These are phyloP conservation scores for Pichia californica DNA, from an alignment of 805 yeast genomes.

Conservation along the genomic window DNA sequence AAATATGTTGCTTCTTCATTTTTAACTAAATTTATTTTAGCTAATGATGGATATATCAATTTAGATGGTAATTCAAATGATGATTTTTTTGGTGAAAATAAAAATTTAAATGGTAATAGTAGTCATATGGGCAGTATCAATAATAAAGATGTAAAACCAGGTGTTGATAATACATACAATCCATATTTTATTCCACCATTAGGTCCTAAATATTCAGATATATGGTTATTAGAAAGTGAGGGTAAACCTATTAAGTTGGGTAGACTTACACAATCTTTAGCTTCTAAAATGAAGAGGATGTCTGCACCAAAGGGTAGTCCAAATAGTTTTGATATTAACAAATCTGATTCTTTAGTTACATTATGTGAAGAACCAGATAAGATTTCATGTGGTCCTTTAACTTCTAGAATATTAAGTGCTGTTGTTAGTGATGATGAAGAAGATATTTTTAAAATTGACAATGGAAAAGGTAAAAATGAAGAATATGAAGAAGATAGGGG, in stretches of 20 bases:
- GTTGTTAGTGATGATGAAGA: constrained; percentile 44
- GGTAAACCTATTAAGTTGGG: constrained; percentile 19
- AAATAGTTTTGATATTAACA: constrained; percentile 35
- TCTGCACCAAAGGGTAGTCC: constrained; percentile 53
- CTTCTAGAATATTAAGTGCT: constrained; percentile 79
- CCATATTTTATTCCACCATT: constrained; percentile 81
- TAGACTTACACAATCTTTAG: constrained; percentile 20
- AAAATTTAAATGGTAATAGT: background rate
- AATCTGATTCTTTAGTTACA: background rate
- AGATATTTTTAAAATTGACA: constrained; percentile 2
- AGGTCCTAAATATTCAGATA: constrained; percentile 75
- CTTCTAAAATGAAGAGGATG: constrained; percentile 16
- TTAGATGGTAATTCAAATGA: background rate
- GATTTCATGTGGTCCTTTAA: constrained; percentile 85
- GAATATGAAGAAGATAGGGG: constrained; percentile 22
- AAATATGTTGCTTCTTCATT: constrained; percentile 23
- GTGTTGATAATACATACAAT: constrained; percentile 18
- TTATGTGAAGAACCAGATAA: constrained; percentile 55
- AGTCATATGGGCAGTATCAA: background rate
- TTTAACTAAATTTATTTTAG: constrained; percentile 5
- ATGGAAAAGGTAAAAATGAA: background rate
- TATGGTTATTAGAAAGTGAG: constrained; percentile 81
- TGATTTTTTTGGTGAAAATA: background rate
- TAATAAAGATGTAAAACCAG: background rate
- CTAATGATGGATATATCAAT: background rate